Evolutionary conservation across 805 yeast genomes (phyloP).

Genomic region (Nakazawaea holstii): DNA sequence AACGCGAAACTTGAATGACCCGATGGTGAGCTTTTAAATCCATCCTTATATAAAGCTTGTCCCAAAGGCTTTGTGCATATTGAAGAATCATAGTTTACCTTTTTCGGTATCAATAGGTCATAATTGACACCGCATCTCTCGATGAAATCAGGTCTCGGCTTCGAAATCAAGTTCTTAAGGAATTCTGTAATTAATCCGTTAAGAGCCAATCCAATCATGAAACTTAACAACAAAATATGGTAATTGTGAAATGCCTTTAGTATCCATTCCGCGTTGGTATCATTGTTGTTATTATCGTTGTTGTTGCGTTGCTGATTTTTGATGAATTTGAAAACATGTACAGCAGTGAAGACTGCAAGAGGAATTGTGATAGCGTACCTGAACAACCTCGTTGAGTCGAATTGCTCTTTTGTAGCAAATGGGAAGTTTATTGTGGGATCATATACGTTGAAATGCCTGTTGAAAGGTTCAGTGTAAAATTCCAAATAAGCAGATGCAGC

Average conservation of each 20-base stretch:
- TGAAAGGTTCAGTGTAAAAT: constrained; percentile 30
- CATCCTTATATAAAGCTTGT: constrained; percentile 38
- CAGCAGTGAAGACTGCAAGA: constrained; percentile 17
- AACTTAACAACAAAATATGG: constrained; percentile 30
- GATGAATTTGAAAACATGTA: constrained; percentile 23
- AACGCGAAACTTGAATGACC: constrained; percentile 72
- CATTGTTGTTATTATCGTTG: constrained; percentile 24
- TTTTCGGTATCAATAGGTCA: constrained; percentile 18
- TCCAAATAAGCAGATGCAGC: constrained; percentile 1
- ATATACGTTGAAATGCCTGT: constrained; percentile 35
- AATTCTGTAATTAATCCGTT: constrained; percentile 60
- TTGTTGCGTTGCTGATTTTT: constrained; percentile 20
- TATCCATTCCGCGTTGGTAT: constrained; percentile 24
- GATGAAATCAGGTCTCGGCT: constrained; percentile 86
- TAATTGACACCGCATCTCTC: constrained; percentile 71
- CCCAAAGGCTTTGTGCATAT: constrained; percentile 31
- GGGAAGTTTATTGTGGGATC: constrained; percentile 44
- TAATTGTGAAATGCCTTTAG: constrained; percentile 23
- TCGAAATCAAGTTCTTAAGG: constrained; percentile 74
- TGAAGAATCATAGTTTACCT: constrained; percentile 22
- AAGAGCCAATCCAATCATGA: constrained; percentile 35
- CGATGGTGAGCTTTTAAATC: constrained; percentile 75
- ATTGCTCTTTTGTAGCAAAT: constrained; percentile 36
- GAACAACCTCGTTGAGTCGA: constrained; percentile 22
- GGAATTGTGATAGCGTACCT: constrained; percentile 35